Percentiles rank a stretch among this genome's conserved stretches.
Evolutionary conservation across 2,329 filamentous ascomycete species (phyloP).

Genomic region (Ambrosiella cleistominuta): DNA sequence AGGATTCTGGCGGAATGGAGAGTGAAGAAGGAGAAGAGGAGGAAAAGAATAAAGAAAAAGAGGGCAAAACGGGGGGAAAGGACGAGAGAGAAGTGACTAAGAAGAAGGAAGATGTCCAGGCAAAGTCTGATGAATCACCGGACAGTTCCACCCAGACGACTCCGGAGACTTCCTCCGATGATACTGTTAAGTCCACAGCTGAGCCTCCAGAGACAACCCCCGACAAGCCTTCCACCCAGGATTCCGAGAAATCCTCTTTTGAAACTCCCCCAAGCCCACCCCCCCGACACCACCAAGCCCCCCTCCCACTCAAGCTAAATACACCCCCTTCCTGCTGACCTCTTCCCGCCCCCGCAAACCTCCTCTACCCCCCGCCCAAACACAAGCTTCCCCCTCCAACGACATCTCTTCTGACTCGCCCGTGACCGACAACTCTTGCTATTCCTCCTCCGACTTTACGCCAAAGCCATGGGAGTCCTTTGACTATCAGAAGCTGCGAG

Average conservation of each 20-base stretch:
- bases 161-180: not conserved
- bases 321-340: not conserved
- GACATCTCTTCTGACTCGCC: constrained; percentile 43
- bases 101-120: constrained; percentile 12
- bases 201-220: not conserved
- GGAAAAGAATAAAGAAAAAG: constrained; percentile 18
- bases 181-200: no score
- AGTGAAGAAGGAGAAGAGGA: constrained; percentile 11
- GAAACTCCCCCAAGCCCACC: no score
- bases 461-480: constrained; percentile 26
- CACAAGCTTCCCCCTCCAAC: not conserved
- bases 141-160: constrained; percentile 5
- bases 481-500: constrained; percentile 16
- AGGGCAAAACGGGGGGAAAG: constrained; percentile 16
- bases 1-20: not conserved
- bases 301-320: no score
- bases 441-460: constrained; percentile 39
- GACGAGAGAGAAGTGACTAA: constrained; percentile 12
- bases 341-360: not conserved
- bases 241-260: not conserved
- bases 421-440: constrained; percentile 39
- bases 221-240: not conserved
- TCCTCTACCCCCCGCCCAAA: not conserved
- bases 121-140: constrained; percentile 12
- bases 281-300: no score